These are phyloP conservation scores for Saccharomyces hybrid DNA, from an alignment of 1,139 yeast species.

Conservation along the genomic window DNA sequence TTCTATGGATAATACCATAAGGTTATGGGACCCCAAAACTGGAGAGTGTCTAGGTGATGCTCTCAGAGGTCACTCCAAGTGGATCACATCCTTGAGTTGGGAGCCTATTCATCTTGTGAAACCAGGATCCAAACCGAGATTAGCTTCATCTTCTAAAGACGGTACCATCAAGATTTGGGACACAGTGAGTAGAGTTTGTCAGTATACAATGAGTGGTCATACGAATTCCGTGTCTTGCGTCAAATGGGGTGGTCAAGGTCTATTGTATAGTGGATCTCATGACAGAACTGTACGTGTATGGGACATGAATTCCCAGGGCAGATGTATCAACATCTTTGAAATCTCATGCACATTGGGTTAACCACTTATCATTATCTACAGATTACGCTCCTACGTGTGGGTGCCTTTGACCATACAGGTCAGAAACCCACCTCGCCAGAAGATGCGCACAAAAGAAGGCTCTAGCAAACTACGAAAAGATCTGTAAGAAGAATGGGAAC, in stretches of 20 bases:
- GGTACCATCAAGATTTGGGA: conserved; percentile 91
- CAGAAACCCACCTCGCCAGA: conserved; percentile 41
- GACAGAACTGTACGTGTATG: conserved; percentile 91
- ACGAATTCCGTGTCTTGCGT: conserved; percentile 86
- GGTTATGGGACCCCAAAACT: conserved; percentile 76
- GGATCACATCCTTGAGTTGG: conserved; percentile 89
- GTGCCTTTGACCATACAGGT: conserved; percentile 67
- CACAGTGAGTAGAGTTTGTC: conserved; percentile 58
- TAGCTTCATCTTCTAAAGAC: conserved; percentile 88
- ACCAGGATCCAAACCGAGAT: conserved; percentile 57
- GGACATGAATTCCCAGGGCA: conserved; percentile 70
- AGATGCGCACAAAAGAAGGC: conserved; percentile 58
- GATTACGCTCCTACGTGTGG: conserved; percentile 81
- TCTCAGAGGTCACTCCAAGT: conserved; percentile 73
- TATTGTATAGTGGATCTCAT: conserved; percentile 84
- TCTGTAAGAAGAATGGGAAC: conserved; percentile 63
- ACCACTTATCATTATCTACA: conserved; percentile 84
- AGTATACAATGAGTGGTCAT: conserved; percentile 78
- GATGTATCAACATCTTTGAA: conserved; percentile 68
- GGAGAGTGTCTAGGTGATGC: conserved; percentile 74
- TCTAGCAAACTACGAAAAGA: conserved; percentile 62
- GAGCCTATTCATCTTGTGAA: conserved; percentile 82
- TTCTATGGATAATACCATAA: conserved; percentile 82
- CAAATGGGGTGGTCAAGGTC: conserved; percentile 89
- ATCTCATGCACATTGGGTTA: conserved; percentile 97